Evolutionary conservation across 2,329 filamentous ascomycete genomes (phyloP), one percentile per base, ranked within the genome.

Genomic region (Alternaria gansuensis): DNA sequence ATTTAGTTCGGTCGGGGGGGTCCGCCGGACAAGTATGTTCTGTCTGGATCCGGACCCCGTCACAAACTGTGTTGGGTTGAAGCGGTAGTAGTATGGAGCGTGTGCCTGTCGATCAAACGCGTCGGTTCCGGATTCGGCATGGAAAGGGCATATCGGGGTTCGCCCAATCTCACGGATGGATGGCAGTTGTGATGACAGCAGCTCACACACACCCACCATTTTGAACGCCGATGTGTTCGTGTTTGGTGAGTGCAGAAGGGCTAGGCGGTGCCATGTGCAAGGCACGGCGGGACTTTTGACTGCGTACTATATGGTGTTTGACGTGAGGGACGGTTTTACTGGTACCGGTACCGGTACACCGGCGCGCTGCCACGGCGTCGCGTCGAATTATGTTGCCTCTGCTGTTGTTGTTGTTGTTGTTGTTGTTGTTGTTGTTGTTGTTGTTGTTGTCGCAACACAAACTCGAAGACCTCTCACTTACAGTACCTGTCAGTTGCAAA

Each of bases 51-150:
- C 17, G 17, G 17, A 17, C 17, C 17, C 17, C 17, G 17, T 17
- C 17, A 17, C 17, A 17, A 17, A 17, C 17, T 17, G 17, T 17
- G 34, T 28, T 29, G 39, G 39, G 39, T 8, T 56, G 54, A 48
- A 52, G 48, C 54, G 29, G 48, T 24, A 34, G 44, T 17, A 39
- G 54, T 17, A 17, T 17, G 17, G 17, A 17, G 17, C 2, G 17
- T 17, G 17, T 57, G 55, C 55, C 55, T 57, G 55, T 33, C 55
- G 50, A 57, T 54, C 55, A 57, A 48, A 54, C 55, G 36, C 21
- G 28, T 48, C 17, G 17, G 17, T 17, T 17, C 17, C 17, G 17
- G 17, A 17, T 17, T 17, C 17, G 17, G 17, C 17, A 17, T 17
- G 17, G 17, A 17, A 17, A 17, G 17, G 17, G 17, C 17, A 17